Evolutionary conservation across 2,329 filamentous ascomycete species (phyloP), one percentile per base, ranked within the genome.

Genomic region (Colletotrichum spaethianum): DNA sequence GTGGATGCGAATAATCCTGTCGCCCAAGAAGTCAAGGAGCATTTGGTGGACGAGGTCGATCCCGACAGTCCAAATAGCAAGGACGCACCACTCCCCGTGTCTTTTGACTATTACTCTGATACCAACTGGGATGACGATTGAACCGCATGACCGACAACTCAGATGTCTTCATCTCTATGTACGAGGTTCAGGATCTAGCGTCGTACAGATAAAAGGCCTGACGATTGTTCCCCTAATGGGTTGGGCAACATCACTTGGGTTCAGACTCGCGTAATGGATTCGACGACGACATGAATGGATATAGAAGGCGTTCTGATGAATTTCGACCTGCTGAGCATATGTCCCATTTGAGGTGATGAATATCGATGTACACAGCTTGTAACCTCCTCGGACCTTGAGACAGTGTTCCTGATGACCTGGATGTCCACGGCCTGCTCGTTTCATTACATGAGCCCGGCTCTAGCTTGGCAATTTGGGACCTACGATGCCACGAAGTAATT

Each of bases 51-150:
- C 6, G 77, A 78, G 53, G 75, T 70, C 26, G 80, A 81, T 44
- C 75, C 78, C 18, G 80, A 81, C 73, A 53, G 33, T 0, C 71
- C 73, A 1, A 75, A 70, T 20, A 77, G 74, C n/a, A 76, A 79
- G 42, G 79, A 78, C 28, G 74, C 75, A 4, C 75, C 77, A 44
- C 73, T 80, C 18, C 81, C 81, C 0, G 72, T 68, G 1, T 67
- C 76, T 7, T 83, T 83, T 72, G 80, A 82, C 7, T 83, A 83
- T 64, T 81, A 77, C 57, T 79, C 81, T 1, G 81, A 83, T 59
- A 60, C 60, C 23, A 69, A 74, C n/a, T 18, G 31, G 5, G 60
- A 72, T 1, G 71, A 74, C 12, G 57, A 62, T 18, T 69, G 33
- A 72, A 65, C 31, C 9, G 31, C 20, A 36, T 38, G 14, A 36